Percentiles rank a stretch among this genome's conserved stretches.
Evolutionary conservation across 805 yeast species (phyloP).

Genomic region (Ogataea haglerorum): DNA sequence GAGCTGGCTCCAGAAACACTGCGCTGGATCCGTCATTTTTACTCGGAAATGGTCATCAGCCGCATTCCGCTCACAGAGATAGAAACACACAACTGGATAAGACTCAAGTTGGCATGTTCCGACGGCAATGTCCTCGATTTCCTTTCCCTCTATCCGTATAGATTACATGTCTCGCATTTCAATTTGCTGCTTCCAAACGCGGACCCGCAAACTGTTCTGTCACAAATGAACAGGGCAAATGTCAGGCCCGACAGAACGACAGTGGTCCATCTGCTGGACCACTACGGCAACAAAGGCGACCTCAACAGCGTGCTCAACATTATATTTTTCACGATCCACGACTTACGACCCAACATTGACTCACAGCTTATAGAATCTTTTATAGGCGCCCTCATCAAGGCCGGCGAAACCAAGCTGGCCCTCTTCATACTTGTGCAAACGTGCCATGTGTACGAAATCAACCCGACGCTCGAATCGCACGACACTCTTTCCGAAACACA

Average conservation of each 20-base stretch:
- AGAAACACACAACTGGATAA: constrained; percentile 13
- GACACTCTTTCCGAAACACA: constrained; percentile 7
- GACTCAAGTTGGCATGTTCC: neutral
- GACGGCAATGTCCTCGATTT: constrained; percentile 3
- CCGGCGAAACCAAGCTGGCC: constrained; percentile 12
- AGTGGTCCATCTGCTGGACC: constrained; percentile 4
- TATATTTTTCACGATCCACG: constrained; percentile 7
- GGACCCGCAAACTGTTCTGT: constrained; percentile 2
- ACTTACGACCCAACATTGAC: constrained; percentile 13
- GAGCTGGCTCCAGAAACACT: neutral
- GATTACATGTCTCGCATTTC: constrained; percentile 13
- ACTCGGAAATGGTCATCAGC: constrained; percentile 3
- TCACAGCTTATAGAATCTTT: constrained; percentile 7
- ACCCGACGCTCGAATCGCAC: neutral
- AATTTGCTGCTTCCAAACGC: constrained; percentile 6
- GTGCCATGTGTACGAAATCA: constrained; percentile 13
- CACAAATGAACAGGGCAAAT: constrained; percentile 4
- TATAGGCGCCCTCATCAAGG: constrained; percentile 10
- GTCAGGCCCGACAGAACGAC: constrained; percentile 16
- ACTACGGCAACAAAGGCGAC: constrained; percentile 5
- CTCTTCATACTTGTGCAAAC: constrained; percentile 12
- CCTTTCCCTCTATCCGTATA: constrained; percentile 1
- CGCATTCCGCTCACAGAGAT: constrained; percentile 11
- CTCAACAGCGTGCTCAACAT: constrained; percentile 7
- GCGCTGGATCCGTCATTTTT: constrained; percentile 11